phyloP scores from a whole-genome alignment of 1,284 basidiomycete genomes.

The Exobasidium cylindrosporum region DNA sequence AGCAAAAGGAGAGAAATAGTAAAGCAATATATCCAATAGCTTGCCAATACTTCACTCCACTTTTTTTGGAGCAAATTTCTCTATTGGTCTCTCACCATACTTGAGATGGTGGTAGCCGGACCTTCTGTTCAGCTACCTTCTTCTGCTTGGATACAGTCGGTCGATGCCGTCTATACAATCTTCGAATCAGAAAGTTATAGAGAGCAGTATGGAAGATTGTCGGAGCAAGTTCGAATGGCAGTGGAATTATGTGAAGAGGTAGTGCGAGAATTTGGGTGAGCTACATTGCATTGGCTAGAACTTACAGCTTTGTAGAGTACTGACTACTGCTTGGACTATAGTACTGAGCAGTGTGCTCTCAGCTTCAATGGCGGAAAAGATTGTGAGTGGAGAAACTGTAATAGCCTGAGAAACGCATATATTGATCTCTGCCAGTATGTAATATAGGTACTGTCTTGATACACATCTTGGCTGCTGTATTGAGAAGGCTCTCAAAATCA shows the following conservation, averaged over 20 bases:
- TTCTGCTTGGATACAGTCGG: slow-evolving; percentile 38
- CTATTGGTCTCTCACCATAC: not conserved
- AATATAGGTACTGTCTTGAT: slow-evolving; percentile 74
- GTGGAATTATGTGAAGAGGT: slow-evolving; percentile 41
- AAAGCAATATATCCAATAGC: too few species aligned
- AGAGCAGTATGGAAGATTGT: slow-evolving; percentile 24
- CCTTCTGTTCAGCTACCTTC: not conserved
- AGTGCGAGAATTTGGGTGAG: slow-evolving; percentile 38
- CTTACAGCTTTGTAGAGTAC: not conserved
- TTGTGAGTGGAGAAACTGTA: slow-evolving; percentile 53
- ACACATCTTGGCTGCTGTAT: slow-evolving; percentile 75
- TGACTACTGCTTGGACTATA: too few species aligned
- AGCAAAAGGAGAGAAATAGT: too few species aligned
- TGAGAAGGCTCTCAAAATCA: slow-evolving; percentile 56
- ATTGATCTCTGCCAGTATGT: not conserved
- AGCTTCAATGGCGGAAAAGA: slow-evolving; percentile 99
- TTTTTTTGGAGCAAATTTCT: too few species aligned
- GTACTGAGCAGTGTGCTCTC: slow-evolving; percentile 61
- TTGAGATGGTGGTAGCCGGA: not conserved
- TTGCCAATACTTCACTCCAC: too few species aligned
- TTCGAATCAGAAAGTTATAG: slow-evolving; percentile 29
- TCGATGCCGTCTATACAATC: slow-evolving; percentile 47
- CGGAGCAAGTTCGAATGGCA: slow-evolving; percentile 29
- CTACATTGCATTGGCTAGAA: not conserved
- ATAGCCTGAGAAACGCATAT: not conserved